A percentile compares a stretch with the other conserved stretches of the same genome.
Evolutionary conservation across 805 yeast genomes (phyloP).

Genomic region (Kuraishia piskuri): DNA sequence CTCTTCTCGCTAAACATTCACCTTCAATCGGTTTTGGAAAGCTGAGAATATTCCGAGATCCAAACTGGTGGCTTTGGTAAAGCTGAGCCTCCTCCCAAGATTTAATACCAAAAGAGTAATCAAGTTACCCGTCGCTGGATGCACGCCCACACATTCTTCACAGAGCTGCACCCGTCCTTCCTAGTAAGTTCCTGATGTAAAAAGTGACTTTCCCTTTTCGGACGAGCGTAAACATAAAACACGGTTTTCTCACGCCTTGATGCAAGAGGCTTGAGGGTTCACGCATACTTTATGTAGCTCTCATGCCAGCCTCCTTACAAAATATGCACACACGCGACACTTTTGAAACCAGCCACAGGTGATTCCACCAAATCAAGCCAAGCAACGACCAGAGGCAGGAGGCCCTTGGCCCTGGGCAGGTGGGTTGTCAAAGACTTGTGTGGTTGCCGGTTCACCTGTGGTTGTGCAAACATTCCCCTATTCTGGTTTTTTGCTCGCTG

Average conservation of each 20-base stretch:
- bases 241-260: background rate
- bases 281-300: background rate
- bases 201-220: background rate
- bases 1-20: background rate
- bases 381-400: background rate
- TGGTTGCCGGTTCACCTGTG: background rate
- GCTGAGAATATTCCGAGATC: background rate
- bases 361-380: background rate
- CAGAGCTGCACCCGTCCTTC: background rate
- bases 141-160: background rate
- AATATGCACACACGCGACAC: background rate
- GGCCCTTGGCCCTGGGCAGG: background rate
- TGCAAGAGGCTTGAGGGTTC: background rate
- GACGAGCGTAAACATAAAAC: background rate
- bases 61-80: background rate
- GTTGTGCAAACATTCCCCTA: background rate
- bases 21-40: background rate
- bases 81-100: background rate
- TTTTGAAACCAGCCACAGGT: background rate
- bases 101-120: background rate
- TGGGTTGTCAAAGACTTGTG: background rate
- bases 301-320: background rate
- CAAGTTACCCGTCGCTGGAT: background rate
- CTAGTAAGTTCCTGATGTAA: background rate
- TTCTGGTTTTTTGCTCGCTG: background rate